A percentile compares a stretch with the other conserved stretches of the same genome.
phyloP scores from a whole-genome alignment of 495 filamentous ascomycete species.

The Trichocladium antarcticum region DNA sequence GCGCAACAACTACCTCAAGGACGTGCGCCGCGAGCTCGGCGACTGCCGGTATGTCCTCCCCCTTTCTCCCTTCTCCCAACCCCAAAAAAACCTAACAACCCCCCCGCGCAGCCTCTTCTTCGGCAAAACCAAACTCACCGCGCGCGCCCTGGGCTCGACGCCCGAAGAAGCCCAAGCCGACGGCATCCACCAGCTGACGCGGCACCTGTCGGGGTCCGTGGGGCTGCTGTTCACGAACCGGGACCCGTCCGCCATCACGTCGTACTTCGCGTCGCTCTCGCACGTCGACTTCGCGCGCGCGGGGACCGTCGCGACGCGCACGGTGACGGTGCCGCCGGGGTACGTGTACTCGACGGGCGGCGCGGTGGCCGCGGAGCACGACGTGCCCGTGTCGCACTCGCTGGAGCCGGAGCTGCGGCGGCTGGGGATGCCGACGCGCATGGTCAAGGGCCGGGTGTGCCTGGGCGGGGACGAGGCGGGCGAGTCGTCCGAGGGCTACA shows the following conservation, averaged over 20 bases:
- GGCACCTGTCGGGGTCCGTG: conserved; percentile 68
- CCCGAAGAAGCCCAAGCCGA: conserved; percentile 66
- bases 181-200: conserved; percentile 55
- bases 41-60: conserved; percentile 59
- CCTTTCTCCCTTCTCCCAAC: background rate
- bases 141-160: conserved; percentile 69
- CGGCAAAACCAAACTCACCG: conserved; percentile 98
- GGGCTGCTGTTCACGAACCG: conserved; percentile 86
- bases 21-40: conserved; percentile 69
- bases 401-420: conserved; percentile 79
- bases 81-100: background rate
- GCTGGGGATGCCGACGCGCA: conserved; percentile 74
- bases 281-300: conserved; percentile 82
- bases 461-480: conserved; percentile 58
- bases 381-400: conserved; percentile 75
- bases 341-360: conserved; percentile 63
- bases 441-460: conserved; percentile 79
- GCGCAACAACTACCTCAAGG: conserved; percentile 95
- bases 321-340: conserved; percentile 68
- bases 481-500: conserved; percentile 40
- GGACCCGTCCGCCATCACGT: conserved; percentile 45
- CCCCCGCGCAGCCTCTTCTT: conserved; percentile 64
- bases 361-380: conserved; percentile 65
- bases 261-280: conserved; percentile 56
- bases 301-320: conserved; percentile 59